These are phyloP conservation scores for Barbatosphaeria neglecta DNA, from an alignment of 495 filamentous ascomycete genomes.

Conservation along the genomic window DNA sequence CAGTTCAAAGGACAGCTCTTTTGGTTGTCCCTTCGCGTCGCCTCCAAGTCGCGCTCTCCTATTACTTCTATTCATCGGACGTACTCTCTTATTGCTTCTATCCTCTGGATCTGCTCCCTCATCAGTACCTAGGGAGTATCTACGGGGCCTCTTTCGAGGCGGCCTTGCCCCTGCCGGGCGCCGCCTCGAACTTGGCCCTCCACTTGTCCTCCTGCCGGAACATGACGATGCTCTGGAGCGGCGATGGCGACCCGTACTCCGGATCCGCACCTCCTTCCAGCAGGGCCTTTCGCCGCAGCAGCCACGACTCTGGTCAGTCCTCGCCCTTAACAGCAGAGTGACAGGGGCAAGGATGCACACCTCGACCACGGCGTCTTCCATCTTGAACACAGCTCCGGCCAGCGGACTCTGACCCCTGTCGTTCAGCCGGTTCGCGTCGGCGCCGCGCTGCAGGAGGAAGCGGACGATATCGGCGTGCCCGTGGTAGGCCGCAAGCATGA, in stretches of 20 bases:
- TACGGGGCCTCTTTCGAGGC: not conserved
- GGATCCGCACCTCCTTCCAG: constrained; percentile 39
- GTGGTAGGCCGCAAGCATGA: constrained; percentile 48
- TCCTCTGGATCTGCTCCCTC: too few relatives aligned
- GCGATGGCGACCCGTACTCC: constrained; percentile 34
- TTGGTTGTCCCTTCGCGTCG: too few relatives aligned
- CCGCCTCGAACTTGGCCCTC: constrained; percentile 32
- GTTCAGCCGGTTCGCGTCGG: constrained; percentile 41
- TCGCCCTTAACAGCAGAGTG: not conserved
- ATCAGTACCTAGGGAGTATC: too few relatives aligned
- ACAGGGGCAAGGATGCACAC: constrained; percentile 7
- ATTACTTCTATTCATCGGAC: too few relatives aligned
- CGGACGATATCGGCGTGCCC: constrained; percentile 39
- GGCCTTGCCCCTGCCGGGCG: constrained; percentile 30
- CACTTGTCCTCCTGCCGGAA: constrained; percentile 40
- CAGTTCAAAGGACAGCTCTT: too few relatives aligned
- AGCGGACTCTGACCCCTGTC: constrained; percentile 43
- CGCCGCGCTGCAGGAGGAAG: constrained; percentile 36
- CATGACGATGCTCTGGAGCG: constrained; percentile 32
- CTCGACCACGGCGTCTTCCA: constrained; percentile 35
- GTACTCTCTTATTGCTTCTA: too few relatives aligned
- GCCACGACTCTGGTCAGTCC: not conserved
- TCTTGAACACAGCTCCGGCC: constrained; percentile 46
- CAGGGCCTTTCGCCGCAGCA: constrained; percentile 17
- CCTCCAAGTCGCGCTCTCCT: too few relatives aligned